Evolutionary conservation across 2,329 filamentous ascomycete species (phyloP).

Genomic region (Botrytis galanthina): DNA sequence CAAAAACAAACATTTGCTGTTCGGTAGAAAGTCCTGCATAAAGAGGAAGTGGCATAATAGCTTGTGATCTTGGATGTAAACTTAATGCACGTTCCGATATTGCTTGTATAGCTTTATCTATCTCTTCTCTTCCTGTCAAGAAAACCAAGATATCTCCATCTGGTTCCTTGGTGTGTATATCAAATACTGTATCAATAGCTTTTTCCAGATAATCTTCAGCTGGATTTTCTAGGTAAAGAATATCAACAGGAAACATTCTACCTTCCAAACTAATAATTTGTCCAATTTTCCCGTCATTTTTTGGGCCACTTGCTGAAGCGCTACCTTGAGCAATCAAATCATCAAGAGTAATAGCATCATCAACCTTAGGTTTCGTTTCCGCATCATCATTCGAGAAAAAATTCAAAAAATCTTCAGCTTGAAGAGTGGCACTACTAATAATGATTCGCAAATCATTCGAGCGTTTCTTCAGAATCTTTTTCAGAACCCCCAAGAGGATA

Average conservation of each 20-base stretch:
- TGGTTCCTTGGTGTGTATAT: slow-evolving; percentile 78
- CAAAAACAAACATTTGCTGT: slow-evolving; percentile 93
- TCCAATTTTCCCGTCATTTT: slow-evolving; percentile 44
- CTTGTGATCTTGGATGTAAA: slow-evolving; percentile 57
- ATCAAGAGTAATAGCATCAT: slow-evolving; percentile 41
- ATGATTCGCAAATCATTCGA: slow-evolving; percentile 77
- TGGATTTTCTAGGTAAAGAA: slow-evolving; percentile 74
- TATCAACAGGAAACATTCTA: slow-evolving; percentile 83
- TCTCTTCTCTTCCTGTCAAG: slow-evolving; percentile 89
- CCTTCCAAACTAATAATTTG: slow-evolving; percentile 83
- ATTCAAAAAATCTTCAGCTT: slow-evolving; percentile 78
- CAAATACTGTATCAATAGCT: slow-evolving; percentile 77
- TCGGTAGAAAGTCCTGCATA: slow-evolving; percentile 88
- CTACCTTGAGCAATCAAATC: slow-evolving; percentile 34
- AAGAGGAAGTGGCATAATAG: slow-evolving; percentile 71
- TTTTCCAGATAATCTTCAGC: slow-evolving; percentile 84
- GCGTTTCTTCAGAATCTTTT: slow-evolving; percentile 80
- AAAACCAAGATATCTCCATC: slow-evolving; percentile 90
- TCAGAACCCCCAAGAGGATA: slow-evolving; percentile 81
- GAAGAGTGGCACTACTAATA: slow-evolving; percentile 88
- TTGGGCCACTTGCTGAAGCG: slow-evolving; percentile 28
- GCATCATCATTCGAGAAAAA: slow-evolving; percentile 62
- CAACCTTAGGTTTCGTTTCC: slow-evolving; percentile 35
- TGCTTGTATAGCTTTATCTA: slow-evolving; percentile 76
- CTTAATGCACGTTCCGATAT: slow-evolving; percentile 69